Conservation (phyloP, 345 rosid genomes). For the Jatropha curcas region DNA sequence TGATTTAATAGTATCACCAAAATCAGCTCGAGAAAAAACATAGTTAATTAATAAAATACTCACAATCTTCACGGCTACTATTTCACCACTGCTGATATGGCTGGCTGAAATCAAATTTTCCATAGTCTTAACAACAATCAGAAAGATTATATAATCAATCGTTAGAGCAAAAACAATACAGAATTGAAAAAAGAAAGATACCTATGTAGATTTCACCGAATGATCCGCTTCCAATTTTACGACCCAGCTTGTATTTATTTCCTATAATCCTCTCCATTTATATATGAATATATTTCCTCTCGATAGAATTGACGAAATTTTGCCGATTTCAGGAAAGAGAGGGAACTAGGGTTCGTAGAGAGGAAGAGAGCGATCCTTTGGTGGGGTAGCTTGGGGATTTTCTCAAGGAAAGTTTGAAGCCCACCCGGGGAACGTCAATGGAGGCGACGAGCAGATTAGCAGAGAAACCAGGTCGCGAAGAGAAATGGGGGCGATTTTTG, state of each 20-base stretch:
- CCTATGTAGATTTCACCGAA: slow-evolving; percentile 90
- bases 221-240: slow-evolving; percentile 92
- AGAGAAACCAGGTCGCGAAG: not conserved
- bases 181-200: slow-evolving; percentile 4
- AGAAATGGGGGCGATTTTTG: not conserved
- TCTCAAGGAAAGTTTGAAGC: not conserved
- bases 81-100: slow-evolving; percentile 78
- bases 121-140: not conserved
- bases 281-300: not conserved
- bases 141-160: not conserved
- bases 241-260: slow-evolving; percentile 78
- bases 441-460: slow-evolving; percentile 2
- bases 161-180: not conserved
- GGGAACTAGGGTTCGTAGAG: slow-evolving; percentile 11
- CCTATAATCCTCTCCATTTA: slow-evolving; percentile 70
- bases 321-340: not conserved
- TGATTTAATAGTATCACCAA: no score
- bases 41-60: slow-evolving; percentile 28
- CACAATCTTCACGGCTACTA: slow-evolving; percentile 88
- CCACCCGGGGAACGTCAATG: not conserved
- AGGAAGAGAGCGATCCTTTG: not conserved
- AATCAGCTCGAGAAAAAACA: not conserved
- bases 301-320: no score
- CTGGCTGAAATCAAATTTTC: slow-evolving; percentile 50
- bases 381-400: not conserved